These are phyloP conservation scores for Aristolochia contorta DNA, from an alignment of 164 flowering plant genomes.

Conservation along the genomic window DNA sequence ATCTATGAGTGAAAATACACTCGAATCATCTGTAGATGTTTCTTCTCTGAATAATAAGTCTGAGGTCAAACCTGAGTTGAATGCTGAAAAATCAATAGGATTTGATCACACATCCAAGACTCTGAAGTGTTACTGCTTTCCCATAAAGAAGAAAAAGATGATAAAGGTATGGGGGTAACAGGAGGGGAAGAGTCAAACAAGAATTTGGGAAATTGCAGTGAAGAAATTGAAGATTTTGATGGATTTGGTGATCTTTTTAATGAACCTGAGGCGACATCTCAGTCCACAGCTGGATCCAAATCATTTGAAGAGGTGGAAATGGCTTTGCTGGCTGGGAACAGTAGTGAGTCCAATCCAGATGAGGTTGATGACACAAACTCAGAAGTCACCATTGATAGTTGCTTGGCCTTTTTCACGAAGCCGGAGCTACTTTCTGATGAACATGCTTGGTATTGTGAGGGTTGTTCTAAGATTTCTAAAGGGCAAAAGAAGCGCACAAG, in stretches of 20 bases:
- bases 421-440: slow-evolving; percentile 76
- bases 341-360: slow-evolving; percentile 79
- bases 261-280: slow-evolving; percentile 58
- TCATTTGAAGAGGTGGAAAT: slow-evolving; percentile 21
- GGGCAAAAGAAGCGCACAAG: slow-evolving; percentile 20
- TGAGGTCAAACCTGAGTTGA: slow-evolving; percentile 12
- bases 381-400: slow-evolving; percentile 74
- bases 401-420: slow-evolving; percentile 63
- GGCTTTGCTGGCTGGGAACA: slow-evolving; percentile 32
- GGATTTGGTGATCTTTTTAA: slow-evolving; percentile 78
- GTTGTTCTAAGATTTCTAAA: slow-evolving; percentile 48
- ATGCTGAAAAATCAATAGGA: slow-evolving; percentile 22
- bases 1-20: slow-evolving; percentile 10
- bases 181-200: not conserved
- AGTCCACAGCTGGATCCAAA: slow-evolving; percentile 23
- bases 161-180: slow-evolving; percentile 12
- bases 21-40: slow-evolving; percentile 14
- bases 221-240: slow-evolving; percentile 55
- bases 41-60: slow-evolving; percentile 13
- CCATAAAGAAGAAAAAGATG: slow-evolving; percentile 41
- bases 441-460: slow-evolving; percentile 92
- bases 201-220: slow-evolving; percentile 14
- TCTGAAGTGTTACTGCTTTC: slow-evolving; percentile 60
- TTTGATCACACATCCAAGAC: slow-evolving; percentile 48
- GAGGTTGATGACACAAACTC: slow-evolving; percentile 76